phyloP scores from a whole-genome alignment of 192 early-diverging fungal genomes.

The Coemansia sp. region DNA sequence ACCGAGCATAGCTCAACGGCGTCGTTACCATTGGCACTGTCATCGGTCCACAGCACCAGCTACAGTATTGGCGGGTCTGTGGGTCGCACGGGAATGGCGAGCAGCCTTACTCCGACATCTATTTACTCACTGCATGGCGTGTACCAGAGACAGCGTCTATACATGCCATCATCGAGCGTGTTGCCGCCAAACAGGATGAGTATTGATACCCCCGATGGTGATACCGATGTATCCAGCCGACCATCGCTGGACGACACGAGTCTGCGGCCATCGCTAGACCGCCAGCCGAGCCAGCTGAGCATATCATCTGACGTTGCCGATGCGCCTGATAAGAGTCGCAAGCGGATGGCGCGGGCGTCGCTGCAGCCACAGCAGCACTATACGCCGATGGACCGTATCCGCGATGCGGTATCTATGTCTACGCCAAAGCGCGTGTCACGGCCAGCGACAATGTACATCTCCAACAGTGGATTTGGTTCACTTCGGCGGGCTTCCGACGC shows the following conservation, averaged over 20 bases:
- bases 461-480: constrained; percentile 13
- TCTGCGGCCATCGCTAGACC: constrained; percentile 29
- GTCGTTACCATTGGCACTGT: constrained; percentile 33
- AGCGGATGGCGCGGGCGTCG: constrained; percentile 27
- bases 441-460: constrained; percentile 44
- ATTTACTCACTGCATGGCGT: constrained; percentile 1
- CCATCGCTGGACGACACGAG: constrained; percentile 48
- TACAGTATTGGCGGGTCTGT: constrained; percentile 26
- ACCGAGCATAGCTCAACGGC: constrained; percentile 45
- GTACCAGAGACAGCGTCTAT: constrained; percentile 34
- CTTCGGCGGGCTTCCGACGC: constrained; percentile 30
- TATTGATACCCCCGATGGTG: constrained; percentile 32
- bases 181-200: constrained; percentile 30
- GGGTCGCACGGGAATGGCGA: constrained; percentile 21
- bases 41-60: constrained; percentile 17
- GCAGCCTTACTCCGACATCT: constrained; percentile 1
- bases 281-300: constrained; percentile 46
- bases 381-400: background rate
- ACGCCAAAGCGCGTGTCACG: constrained; percentile 19
- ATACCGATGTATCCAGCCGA: constrained; percentile 39
- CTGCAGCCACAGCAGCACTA: constrained; percentile 38
- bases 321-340: constrained; percentile 7
- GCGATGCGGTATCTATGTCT: background rate
- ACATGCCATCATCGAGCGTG: constrained; percentile 21
- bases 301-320: constrained; percentile 41